Base-by-base conservation (phyloP, 768 basidiomycete genomes). In the Tylopilus rubrobrunneus region DNA sequence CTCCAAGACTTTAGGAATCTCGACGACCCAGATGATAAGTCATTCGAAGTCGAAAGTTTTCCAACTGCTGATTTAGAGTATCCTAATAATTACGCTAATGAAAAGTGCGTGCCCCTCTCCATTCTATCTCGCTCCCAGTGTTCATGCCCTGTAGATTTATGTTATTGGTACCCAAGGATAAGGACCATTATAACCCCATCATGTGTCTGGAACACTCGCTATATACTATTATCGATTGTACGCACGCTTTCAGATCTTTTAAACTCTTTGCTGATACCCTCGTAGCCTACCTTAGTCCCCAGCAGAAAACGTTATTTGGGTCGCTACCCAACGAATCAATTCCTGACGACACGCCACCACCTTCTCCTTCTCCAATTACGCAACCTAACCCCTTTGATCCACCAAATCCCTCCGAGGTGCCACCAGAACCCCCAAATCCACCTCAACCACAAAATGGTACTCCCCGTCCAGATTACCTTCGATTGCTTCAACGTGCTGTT, bases 131-230 rank as follows among this genome's bases (percentile, higher is more conserved):
- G 3, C 14, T n/a, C 11, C 27, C 28, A n/a, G n/a, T 42, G 17
- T 34, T 53, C 60, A 55, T 47, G 21, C 41, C 27, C 5, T 15
- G 25, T 19, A 91, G 89, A 67, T 92, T 84, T 72, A 78, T 88
- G 56, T 77, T 92, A 55, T 78, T 92, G 49, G 83, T 78, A 42
- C 91, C 91, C 29, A 89, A 84, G 62, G 90, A 93, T 74, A 83
- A 83, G 60, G 89, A 93, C 61, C 88, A 92, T 59, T 93, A 92
- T 69, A 87, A 89, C 65, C 91, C 91, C 14, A 85, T 93, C 52
- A 79, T 86, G 76, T 87, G 87, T 63, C 73, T 93, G 33, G 86
- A 89, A 72, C 76, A 78, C 55, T 79, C 85, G 11, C 69, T 93
- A 28, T 78, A 84, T 67, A 83, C 83, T 46, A 90, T 92, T 44